phyloP scores from a whole-genome alignment of 768 basidiomycete genomes.

The Pholiota molesta region DNA sequence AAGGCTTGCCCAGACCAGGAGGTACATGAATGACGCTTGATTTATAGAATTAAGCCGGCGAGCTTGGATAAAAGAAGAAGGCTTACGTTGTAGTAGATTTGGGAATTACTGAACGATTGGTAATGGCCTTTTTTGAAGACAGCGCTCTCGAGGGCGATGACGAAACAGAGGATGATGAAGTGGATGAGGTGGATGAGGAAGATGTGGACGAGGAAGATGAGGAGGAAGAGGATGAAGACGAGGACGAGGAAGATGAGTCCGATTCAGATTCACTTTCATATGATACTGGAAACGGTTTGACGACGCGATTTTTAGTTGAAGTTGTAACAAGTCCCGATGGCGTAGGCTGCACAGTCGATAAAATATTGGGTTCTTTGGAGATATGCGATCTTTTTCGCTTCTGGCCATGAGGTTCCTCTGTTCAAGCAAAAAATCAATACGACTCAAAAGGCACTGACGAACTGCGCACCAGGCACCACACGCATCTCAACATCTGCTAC shows the following conservation, averaged over 20 bases:
- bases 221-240: constrained; percentile 23
- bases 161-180: constrained; percentile 11
- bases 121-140: constrained; percentile 21
- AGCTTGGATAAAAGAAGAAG: background rate
- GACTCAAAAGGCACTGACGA: background rate
- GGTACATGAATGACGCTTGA: constrained; percentile 39
- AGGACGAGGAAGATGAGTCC: constrained; percentile 26
- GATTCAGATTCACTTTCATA: constrained; percentile 16
- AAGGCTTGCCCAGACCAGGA: constrained; percentile 60
- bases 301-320: constrained; percentile 3
- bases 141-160: constrained; percentile 24
- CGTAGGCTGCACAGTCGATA: background rate
- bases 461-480: constrained; percentile 1
- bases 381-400: constrained; percentile 13
- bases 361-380: background rate
- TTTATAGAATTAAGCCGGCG: background rate
- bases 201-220: constrained; percentile 24
- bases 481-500: background rate
- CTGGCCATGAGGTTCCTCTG: constrained; percentile 13
- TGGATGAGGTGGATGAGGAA: constrained; percentile 22
- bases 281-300: constrained; percentile 1
- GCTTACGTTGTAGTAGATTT: background rate
- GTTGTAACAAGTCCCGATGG: background rate
- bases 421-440: background rate
- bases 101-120: constrained; percentile 17